Percentiles rank a stretch among this genome's conserved stretches.
phyloP scores from a whole-genome alignment of 169 alveolate genomes.

The Plasmodium coatneyi region DNA sequence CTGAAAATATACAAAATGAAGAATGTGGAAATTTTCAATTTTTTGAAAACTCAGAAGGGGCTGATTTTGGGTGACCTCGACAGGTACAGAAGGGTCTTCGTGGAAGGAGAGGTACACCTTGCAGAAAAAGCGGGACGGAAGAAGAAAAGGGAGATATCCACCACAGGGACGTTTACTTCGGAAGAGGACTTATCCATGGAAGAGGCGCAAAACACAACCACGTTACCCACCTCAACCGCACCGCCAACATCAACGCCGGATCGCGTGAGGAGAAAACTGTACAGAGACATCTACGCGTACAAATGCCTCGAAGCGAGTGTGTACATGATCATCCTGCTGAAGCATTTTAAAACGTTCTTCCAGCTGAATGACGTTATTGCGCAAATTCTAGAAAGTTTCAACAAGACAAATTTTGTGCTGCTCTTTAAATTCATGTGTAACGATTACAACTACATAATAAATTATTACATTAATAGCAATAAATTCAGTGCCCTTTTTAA shows the following conservation, averaged over 20 bases:
- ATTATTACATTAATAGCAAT: slow-evolving; percentile 59
- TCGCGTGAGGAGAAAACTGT: slow-evolving; percentile 24
- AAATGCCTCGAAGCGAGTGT: slow-evolving; percentile 67
- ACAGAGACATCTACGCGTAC: slow-evolving; percentile 44
- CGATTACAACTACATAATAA: slow-evolving; percentile 63
- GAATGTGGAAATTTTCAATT: slow-evolving; percentile 54
- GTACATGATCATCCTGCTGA: slow-evolving; percentile 53
- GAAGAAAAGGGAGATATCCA: neutral
- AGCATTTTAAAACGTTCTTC: slow-evolving; percentile 68
- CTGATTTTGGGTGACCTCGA: slow-evolving; percentile 29
- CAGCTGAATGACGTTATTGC: slow-evolving; percentile 66
- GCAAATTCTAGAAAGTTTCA: slow-evolving; percentile 40
- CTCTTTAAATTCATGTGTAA: slow-evolving; percentile 64
- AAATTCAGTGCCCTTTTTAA: slow-evolving; percentile 51
- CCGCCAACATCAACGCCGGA: neutral
- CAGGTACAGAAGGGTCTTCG: slow-evolving; percentile 29
- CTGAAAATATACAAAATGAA: slow-evolving; percentile 71
- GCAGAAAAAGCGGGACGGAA: neutral
- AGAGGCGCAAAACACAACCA: neutral
- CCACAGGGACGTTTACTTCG: neutral
- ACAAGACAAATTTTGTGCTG: slow-evolving; percentile 37
- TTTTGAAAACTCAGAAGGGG: slow-evolving; percentile 55
- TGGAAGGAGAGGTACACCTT: neutral
- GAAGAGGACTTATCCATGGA: neutral
- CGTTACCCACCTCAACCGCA: neutral